Base-by-base conservation (phyloP, 345 rosid genomes). In the Eucalyptus paniculata region DNA sequence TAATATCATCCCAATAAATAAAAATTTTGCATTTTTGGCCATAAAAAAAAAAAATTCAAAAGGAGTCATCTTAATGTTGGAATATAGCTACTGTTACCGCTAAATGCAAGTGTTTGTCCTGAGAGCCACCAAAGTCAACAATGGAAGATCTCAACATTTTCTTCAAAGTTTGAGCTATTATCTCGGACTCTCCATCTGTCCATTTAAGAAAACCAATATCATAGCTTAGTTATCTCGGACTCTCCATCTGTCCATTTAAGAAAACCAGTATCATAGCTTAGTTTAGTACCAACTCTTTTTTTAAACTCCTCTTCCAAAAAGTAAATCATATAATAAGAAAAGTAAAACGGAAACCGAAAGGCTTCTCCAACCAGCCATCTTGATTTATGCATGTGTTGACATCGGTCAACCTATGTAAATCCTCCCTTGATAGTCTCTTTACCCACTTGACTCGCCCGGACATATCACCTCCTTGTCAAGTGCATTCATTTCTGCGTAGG, bases 311-410 rank as follows among this genome's bases (percentile, higher is more conserved):
- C 12, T 56, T 56, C 83, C 45, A 21, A 77, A 19, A 37, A 11
- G 83, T 6, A 37, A 77, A 77, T 77, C 83, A 19, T 6, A 10
- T 40, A 10, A 37, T 37, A 9, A 69, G 28, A 19, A 37, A 23
- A 37, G 21, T 21, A 40, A 37, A 77, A 77, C 30, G 4, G 28
- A 77, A 21, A 32, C 56, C 18, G 15, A 47, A 49, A 86, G 30
- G 94, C 87, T 83, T 91, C 30, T 86, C 77, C 85, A 94, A 83
- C 95, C 94, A 94, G 8, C 91, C 89, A 86, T 91, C 96, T 69
- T 90, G 72, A 67, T 95, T 90, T 12, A 93, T 54, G 67, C 93
- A 95, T 50, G 26, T 89, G 49, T 88, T 50, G 86, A 49, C 80
- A 56, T 72, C 49, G 23, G 53, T 44, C 85, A n/a, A 88, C 58